These are phyloP conservation scores for Rosa rugosa DNA, from an alignment of 306 rosid genomes.

Conservation along the genomic window DNA sequence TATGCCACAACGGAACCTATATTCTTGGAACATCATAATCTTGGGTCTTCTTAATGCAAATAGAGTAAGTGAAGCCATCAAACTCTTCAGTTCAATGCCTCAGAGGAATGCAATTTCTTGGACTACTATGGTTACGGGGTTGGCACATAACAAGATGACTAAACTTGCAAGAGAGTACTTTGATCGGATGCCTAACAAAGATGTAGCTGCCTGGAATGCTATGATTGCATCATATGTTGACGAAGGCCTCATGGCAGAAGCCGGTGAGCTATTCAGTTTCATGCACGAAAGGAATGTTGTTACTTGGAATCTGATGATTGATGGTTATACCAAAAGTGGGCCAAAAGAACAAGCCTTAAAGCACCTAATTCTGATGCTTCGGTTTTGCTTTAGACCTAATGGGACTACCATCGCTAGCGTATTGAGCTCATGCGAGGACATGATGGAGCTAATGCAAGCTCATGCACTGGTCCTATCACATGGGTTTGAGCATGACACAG, in stretches of 20 bases:
- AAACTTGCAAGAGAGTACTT: constrained; percentile 41
- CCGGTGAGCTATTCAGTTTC: constrained; percentile 36
- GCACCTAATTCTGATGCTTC: constrained; percentile 37
- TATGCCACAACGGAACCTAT: constrained; percentile 41
- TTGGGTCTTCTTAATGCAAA: constrained; percentile 41
- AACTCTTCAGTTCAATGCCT: constrained; percentile 40
- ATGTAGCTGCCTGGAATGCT: constrained; percentile 45
- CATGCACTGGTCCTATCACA: constrained; percentile 35
- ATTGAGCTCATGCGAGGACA: constrained; percentile 38
- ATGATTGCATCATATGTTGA: constrained; percentile 42
- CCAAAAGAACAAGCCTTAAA: constrained; percentile 32
- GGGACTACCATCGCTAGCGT: constrained; percentile 34
- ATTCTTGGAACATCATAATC: constrained; percentile 54
- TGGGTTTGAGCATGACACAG: constrained; percentile 41
- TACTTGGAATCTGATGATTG: constrained; percentile 42
- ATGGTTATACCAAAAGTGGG: constrained; percentile 39
- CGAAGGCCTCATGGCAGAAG: constrained; percentile 39
- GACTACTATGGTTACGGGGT: constrained; percentile 51
- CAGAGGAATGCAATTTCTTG: constrained; percentile 40
- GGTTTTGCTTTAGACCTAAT: constrained; percentile 39
- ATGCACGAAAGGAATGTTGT: constrained; percentile 42
- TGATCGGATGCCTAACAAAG: constrained; percentile 45
- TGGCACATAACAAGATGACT: constrained; percentile 43
- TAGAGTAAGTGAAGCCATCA: constrained; percentile 42
- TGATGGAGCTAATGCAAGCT: constrained; percentile 44